Conservation (phyloP, 148 eudicot species). For the Fagopyrum tataricum region DNA sequence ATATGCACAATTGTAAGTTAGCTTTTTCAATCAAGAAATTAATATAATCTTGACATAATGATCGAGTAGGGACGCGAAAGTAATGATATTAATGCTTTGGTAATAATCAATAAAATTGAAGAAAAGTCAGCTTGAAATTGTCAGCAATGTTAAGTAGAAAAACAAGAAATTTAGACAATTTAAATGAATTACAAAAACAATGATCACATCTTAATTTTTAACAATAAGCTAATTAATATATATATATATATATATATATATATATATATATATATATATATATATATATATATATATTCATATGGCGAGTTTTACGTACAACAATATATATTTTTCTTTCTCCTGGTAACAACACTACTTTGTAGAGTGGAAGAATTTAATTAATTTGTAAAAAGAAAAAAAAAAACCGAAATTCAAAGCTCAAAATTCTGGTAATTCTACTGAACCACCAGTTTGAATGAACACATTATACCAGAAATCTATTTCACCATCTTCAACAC, state of each 20-base stretch:
- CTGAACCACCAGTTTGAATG: neutral
- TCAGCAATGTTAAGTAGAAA: neutral
- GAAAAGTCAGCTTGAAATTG: slow-evolving; percentile 1
- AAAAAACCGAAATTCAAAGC: neutral
- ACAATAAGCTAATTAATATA: neutral
- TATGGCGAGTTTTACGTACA: neutral
- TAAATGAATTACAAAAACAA: neutral
- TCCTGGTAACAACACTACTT: neutral
- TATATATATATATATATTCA: too few relatives aligned
- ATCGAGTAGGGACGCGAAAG: neutral
- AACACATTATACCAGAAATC: slow-evolving; percentile 10
- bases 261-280: too few relatives aligned
- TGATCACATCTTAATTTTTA: neutral
- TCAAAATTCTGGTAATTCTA: slow-evolving; percentile 5
- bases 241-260: too few relatives aligned
- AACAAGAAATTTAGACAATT: too few relatives aligned
- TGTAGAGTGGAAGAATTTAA: neutral
- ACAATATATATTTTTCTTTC: neutral
- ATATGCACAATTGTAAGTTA: neutral
- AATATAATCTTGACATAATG: neutral
- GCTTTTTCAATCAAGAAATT: neutral
- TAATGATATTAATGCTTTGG: neutral
- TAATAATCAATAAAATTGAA: neutral
- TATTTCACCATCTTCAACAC: neutral
- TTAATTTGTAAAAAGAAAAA: neutral